Conservation (phyloP, 176 grass and related monocot species). For the Paspalum vaginatum region DNA sequence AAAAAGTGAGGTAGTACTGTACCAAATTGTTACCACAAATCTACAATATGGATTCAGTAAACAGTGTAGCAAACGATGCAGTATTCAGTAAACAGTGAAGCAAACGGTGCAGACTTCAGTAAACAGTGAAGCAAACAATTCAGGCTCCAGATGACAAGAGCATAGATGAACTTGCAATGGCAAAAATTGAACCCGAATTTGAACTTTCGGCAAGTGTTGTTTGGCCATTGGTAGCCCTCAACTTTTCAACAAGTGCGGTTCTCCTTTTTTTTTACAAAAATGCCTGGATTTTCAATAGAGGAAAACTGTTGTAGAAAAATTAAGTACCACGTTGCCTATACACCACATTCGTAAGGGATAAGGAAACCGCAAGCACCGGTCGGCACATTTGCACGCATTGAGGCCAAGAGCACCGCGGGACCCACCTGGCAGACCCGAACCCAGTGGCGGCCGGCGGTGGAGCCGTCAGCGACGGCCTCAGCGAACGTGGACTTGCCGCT, state of each 20-base stretch:
- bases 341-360: not conserved
- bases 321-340: not conserved
- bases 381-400: not conserved
- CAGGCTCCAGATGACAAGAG: not conserved
- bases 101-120: not conserved
- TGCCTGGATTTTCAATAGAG: too few relatives aligned
- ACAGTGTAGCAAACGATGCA: not conserved
- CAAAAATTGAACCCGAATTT: not conserved
- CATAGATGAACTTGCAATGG: not conserved
- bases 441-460: conserved; percentile 57
- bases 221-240: not conserved
- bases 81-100: not conserved
- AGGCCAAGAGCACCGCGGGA: not conserved
- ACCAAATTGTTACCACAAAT: too few relatives aligned
- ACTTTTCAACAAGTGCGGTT: not conserved
- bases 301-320: not conserved
- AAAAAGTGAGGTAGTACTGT: too few relatives aligned
- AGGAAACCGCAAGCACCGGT: not conserved
- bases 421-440: conserved; percentile 78
- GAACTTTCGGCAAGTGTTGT: not conserved
- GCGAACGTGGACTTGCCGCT: conserved; percentile 96
- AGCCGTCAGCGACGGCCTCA: conserved; percentile 49
- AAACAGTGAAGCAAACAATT: not conserved
- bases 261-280: too few relatives aligned
- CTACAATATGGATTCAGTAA: not conserved